phyloP scores from a whole-genome alignment of 495 filamentous ascomycete species.

The Terfezia claveryi region DNA sequence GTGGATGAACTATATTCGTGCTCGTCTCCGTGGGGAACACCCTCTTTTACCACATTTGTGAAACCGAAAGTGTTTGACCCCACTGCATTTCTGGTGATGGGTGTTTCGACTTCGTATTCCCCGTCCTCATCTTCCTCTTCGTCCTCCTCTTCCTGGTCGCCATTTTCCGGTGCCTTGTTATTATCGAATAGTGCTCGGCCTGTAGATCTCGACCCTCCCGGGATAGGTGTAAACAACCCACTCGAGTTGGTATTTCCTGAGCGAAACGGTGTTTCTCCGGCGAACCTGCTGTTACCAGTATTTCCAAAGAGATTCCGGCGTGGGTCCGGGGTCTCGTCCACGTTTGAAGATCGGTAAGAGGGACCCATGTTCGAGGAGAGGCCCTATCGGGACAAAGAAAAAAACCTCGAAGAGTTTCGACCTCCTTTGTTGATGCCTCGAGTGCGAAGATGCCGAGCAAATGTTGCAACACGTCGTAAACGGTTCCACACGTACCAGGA shows the following conservation, averaged over 20 bases:
- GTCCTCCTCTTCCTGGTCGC: background rate
- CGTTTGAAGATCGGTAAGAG: no score
- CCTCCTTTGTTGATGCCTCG: no score
- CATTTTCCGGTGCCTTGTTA: background rate
- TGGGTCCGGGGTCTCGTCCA: background rate
- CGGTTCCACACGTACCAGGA: no score
- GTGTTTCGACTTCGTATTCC: background rate
- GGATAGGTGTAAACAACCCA: background rate
- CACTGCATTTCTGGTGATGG: background rate
- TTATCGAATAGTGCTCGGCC: background rate
- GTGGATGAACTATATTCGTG: constrained; percentile 8
- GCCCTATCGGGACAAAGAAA: no score
- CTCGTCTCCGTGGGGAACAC: no score
- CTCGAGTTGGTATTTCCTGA: background rate
- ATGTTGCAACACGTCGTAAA: no score
- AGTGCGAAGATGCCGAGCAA: no score
- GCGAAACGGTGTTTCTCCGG: background rate
- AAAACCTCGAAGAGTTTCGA: no score
- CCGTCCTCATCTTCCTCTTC: background rate
- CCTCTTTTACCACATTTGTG: background rate
- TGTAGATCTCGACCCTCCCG: background rate
- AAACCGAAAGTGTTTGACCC: background rate
- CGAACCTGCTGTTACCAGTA: background rate
- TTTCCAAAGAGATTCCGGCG: background rate
- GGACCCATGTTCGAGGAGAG: no score